Conservation (phyloP, 1,284 basidiomycete species). For the Tilletia horrida region DNA sequence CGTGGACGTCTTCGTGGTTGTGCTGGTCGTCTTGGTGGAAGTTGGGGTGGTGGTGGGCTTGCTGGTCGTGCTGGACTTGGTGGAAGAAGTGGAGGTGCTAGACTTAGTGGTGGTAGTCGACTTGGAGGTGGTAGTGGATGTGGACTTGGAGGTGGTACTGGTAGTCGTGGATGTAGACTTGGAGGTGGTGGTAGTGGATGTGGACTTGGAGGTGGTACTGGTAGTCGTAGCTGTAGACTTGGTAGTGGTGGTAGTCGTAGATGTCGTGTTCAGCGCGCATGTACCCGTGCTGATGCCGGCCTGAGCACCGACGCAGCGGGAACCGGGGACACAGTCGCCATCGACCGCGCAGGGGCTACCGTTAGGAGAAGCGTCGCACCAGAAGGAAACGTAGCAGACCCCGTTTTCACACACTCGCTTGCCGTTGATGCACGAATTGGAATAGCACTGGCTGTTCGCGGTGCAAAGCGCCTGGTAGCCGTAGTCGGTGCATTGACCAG, state of each 20-base stretch:
- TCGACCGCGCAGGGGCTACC: neutral
- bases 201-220: neutral
- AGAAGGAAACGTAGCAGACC: neutral
- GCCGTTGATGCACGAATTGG: neutral
- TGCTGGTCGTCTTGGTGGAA: neutral
- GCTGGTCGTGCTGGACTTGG: neutral
- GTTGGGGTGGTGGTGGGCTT: constrained; percentile 5
- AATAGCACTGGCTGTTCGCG: neutral
- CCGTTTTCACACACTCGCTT: neutral
- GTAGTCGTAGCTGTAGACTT: too few species aligned
- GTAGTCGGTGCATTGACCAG: neutral
- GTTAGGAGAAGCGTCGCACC: neutral
- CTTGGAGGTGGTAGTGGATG: neutral
- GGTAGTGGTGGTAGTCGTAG: neutral
- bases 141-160: neutral
- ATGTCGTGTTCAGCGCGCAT: neutral
- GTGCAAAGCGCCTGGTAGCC: neutral
- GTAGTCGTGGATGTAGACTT: constrained; percentile 1
- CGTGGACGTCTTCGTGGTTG: neutral
- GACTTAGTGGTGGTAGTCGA: neutral
- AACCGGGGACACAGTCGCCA: neutral
- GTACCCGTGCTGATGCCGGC: neutral
- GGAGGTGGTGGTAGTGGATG: neutral
- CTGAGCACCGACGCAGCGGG: neutral
- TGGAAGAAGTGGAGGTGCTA: neutral